Evolutionary conservation across 2,329 filamentous ascomycete species (phyloP).

Genomic region (Alternaria viburni): DNA sequence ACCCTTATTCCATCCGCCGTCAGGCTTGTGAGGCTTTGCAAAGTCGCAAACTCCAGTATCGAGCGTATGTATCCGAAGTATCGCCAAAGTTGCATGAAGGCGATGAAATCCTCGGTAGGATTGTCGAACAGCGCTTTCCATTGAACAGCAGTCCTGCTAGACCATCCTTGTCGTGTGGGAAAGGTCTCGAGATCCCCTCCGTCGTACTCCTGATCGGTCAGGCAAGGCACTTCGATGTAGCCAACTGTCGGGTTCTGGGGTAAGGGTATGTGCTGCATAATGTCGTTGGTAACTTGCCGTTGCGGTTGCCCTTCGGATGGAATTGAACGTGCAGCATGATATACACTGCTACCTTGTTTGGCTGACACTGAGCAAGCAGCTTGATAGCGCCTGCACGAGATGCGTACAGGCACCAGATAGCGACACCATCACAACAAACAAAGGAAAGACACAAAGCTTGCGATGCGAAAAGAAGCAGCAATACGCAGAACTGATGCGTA

Average conservation of each 20-base stretch:
- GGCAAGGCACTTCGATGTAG: not conserved
- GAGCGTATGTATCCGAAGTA: not conserved
- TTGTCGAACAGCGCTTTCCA: not conserved
- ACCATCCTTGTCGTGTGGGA: not conserved
- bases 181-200: not conserved
- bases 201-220: not conserved
- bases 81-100: not conserved
- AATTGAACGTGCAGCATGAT: not conserved
- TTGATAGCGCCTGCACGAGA: not conserved
- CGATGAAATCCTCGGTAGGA: fast-evolving
- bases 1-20: no score
- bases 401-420: not conserved
- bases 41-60: no score
- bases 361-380: not conserved
- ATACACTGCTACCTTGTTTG: not conserved
- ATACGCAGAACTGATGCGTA: not conserved
- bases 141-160: fast-evolving
- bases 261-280: not conserved
- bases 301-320: not conserved
- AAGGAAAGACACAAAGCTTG: not conserved
- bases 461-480: not conserved
- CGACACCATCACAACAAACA: not conserved
- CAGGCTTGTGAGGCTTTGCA: no score
- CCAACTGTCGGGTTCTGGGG: not conserved
- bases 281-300: not conserved